A percentile compares a stretch with the other conserved stretches of the same genome.
These are phyloP conservation scores for Globisporangium megalacanthum DNA, from an alignment of 352 stramenopile genomes.

Conservation along the genomic window DNA sequence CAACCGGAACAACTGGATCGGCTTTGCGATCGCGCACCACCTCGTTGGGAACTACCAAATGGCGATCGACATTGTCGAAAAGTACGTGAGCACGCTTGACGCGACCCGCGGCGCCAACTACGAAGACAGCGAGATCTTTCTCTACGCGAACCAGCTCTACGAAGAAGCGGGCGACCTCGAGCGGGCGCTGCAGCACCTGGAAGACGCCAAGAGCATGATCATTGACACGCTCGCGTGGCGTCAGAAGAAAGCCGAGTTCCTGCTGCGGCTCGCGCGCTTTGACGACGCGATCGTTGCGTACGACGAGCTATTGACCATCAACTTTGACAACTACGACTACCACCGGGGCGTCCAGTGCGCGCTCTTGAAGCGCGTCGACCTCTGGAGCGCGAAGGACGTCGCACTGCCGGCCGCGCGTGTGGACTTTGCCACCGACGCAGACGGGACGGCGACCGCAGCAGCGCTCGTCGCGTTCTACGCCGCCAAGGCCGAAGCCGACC, in stretches of 20 bases:
- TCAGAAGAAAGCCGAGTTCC: conserved; percentile 69
- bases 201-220: conserved; percentile 69
- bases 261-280: conserved; percentile 57
- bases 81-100: conserved; percentile 91
- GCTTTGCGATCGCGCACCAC: conserved; percentile 95
- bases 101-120: conserved; percentile 65
- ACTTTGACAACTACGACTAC: conserved; percentile 90
- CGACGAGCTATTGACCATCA: conserved; percentile 74
- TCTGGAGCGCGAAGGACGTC: conserved; percentile 40
- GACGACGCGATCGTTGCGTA: conserved; percentile 65
- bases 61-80: conserved; percentile 95
- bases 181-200: conserved; percentile 82
- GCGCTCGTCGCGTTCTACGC: conserved; percentile 53
- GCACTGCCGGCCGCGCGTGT: conserved; percentile 40
- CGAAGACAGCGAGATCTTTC: conserved; percentile 95
- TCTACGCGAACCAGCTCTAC: conserved; percentile 95
- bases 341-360: conserved; percentile 84
- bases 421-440: conserved; percentile 38
- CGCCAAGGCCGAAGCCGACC: conserved; percentile 41
- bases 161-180: conserved; percentile 86
- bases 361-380: conserved; percentile 49
- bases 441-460: conserved; percentile 36
- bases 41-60: conserved; percentile 90
- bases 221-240: conserved; percentile 71
- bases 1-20: conserved; percentile 96